Percentiles rank a stretch among this genome's conserved stretches.
Evolutionary conservation across 1,284 basidiomycete genomes (phyloP).

Genomic region (Inonotus hispidus): DNA sequence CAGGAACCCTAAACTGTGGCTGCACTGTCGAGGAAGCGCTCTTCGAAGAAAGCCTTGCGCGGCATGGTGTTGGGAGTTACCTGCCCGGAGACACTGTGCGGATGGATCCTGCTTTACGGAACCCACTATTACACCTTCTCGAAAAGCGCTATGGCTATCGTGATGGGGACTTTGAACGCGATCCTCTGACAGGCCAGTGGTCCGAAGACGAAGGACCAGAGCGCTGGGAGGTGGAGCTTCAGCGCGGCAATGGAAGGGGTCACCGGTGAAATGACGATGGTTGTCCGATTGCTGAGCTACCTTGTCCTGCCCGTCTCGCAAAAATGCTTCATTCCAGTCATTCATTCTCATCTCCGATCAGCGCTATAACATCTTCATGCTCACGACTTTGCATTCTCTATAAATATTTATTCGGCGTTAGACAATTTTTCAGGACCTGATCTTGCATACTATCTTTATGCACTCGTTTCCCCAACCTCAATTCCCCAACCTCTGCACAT

Average conservation of each 20-base stretch:
- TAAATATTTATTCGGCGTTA: slow-evolving; percentile 9
- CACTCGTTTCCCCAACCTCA: not conserved
- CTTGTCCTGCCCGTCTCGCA: not conserved
- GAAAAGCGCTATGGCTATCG: slow-evolving; percentile 69
- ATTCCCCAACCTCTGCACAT: not conserved
- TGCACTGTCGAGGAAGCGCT: slow-evolving; percentile 77
- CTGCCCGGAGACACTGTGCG: slow-evolving; percentile 76
- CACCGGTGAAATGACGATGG: slow-evolving; percentile 5
- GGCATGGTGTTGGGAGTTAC: slow-evolving; percentile 73
- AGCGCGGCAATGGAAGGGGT: slow-evolving; percentile 1
- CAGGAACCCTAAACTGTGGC: slow-evolving; percentile 73
- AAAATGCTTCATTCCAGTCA: not conserved
- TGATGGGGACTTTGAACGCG: slow-evolving; percentile 77
- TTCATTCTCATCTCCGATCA: not conserved
- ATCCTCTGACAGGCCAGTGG: slow-evolving; percentile 58
- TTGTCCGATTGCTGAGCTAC: not conserved
- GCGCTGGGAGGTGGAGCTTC: slow-evolving; percentile 48
- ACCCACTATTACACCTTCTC: slow-evolving; percentile 66
- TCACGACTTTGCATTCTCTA: not conserved
- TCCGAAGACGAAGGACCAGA: slow-evolving; percentile 53
- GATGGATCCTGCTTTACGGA: slow-evolving; percentile 79
- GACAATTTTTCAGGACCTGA: not conserved
- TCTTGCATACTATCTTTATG: slow-evolving; percentile 5
- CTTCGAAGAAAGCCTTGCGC: slow-evolving; percentile 75
- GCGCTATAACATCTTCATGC: not conserved